Conservation (phyloP, 305 asterid species). For the Caryopteris hybrid region DNA sequence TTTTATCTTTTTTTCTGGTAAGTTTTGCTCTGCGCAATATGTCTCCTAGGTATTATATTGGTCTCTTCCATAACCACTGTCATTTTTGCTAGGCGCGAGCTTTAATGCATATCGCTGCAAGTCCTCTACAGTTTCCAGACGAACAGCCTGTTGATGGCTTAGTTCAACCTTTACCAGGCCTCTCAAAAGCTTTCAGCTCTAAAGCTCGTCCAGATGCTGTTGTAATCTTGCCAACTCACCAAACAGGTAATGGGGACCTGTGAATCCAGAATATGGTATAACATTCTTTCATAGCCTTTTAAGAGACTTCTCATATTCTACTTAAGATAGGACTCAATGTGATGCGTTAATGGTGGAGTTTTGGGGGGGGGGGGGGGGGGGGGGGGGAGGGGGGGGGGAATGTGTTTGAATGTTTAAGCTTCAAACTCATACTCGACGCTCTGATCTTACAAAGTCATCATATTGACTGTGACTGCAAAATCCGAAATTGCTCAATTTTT, state of each 20-base stretch:
- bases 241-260: conserved; percentile 48
- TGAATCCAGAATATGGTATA: not conserved
- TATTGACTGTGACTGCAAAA: not conserved
- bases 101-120: conserved; percentile 76
- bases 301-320: not conserved
- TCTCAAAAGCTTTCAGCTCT: conserved; percentile 37
- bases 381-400: no score
- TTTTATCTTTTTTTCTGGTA: not conserved
- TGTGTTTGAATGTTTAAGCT: no score
- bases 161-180: conserved; percentile 44
- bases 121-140: conserved; percentile 51
- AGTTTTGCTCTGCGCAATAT: not conserved
- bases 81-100: conserved; percentile 52
- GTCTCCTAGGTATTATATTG: not conserved
- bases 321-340: not conserved
- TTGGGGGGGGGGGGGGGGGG: not conserved
- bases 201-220: conserved; percentile 48
- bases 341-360: not conserved
- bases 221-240: conserved; percentile 45
- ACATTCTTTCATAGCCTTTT: not conserved
- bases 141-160: conserved; percentile 46
- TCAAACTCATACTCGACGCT: no score
- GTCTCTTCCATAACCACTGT: conserved; percentile 12
- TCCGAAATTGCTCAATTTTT: not conserved
- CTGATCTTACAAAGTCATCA: not conserved